Evolutionary conservation across 2,329 filamentous ascomycete genomes (phyloP).

Genomic region (Exophiala sp.): DNA sequence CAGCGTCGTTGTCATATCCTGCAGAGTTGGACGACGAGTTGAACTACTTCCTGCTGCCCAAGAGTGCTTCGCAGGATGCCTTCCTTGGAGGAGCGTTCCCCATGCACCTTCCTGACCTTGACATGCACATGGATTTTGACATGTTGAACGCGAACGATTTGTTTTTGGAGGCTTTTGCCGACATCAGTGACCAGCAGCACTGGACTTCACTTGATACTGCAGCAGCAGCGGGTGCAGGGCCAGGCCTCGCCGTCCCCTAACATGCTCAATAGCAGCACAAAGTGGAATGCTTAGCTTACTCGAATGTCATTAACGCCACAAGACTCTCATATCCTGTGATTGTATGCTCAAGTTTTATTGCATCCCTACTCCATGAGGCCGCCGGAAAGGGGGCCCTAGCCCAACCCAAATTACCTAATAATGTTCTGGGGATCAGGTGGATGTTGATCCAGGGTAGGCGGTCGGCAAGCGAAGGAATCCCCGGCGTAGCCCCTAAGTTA

Average conservation of each 20-base stretch:
- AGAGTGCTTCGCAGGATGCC: neutral
- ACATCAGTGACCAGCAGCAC: neutral
- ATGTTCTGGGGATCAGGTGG: too few relatives aligned
- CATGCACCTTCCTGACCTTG: neutral
- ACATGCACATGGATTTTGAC: neutral
- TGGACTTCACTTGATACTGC: neutral
- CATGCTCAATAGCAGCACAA: too few relatives aligned
- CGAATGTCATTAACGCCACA: neutral
- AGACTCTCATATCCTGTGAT: neutral
- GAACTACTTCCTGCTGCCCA: conserved; percentile 9
- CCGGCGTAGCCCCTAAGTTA: too few relatives aligned
- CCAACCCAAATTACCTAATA: too few relatives aligned
- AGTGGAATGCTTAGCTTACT: too few relatives aligned
- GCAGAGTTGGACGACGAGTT: conserved; percentile 16
- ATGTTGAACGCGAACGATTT: conserved; percentile 2
- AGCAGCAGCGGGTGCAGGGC: neutral
- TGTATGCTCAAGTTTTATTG: too few relatives aligned
- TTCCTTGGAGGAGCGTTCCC: conserved; percentile 1
- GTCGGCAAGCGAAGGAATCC: too few relatives aligned
- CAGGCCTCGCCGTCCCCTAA: neutral
- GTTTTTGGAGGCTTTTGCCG: conserved; percentile 2
- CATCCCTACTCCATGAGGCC: too few relatives aligned
- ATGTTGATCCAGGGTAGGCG: too few relatives aligned
- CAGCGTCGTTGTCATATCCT: conserved; percentile 3
- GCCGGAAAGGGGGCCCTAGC: too few relatives aligned